Percentiles rank a stretch among this genome's conserved stretches.
Conservation (phyloP, 305 asterid species). For the Rubia peregrina region DNA sequence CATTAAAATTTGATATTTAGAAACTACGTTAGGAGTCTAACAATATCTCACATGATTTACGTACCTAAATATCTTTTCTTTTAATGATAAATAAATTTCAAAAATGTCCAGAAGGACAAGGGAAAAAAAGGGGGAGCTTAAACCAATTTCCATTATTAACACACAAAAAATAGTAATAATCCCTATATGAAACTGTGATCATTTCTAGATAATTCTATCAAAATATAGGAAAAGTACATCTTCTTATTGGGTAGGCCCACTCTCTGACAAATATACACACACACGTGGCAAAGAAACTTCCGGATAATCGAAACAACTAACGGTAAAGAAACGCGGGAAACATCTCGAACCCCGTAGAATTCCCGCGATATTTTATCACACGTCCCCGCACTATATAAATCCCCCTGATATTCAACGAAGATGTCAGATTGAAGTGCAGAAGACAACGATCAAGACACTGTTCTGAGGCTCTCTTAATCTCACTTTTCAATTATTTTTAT, state of each 20-base stretch:
- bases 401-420: not conserved
- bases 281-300: constrained; percentile 42
- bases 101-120: too few relatives aligned
- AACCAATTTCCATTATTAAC: too few relatives aligned
- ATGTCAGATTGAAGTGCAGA: constrained; percentile 6
- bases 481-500: not conserved
- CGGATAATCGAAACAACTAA: constrained; percentile 16
- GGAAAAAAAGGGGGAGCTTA: too few relatives aligned
- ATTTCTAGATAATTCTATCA: not conserved
- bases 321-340: constrained; percentile 43
- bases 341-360: constrained; percentile 55
- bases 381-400: constrained; percentile 18
- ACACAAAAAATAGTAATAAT: too few relatives aligned
- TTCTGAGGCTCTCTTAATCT: constrained; percentile 13
- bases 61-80: too few relatives aligned
- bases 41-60: too few relatives aligned
- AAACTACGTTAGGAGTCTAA: too few relatives aligned
- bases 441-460: constrained; percentile 1
- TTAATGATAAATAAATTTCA: too few relatives aligned
- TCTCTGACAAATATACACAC: not conserved
- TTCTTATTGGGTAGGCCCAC: not conserved
- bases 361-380: not conserved
- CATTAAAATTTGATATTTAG: too few relatives aligned
- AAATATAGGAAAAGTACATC: not conserved
- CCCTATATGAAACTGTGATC: too few relatives aligned